These are phyloP conservation scores for Goffeauzyma gilvescens DNA, from an alignment of 768 basidiomycete genomes.

Conservation along the genomic window DNA sequence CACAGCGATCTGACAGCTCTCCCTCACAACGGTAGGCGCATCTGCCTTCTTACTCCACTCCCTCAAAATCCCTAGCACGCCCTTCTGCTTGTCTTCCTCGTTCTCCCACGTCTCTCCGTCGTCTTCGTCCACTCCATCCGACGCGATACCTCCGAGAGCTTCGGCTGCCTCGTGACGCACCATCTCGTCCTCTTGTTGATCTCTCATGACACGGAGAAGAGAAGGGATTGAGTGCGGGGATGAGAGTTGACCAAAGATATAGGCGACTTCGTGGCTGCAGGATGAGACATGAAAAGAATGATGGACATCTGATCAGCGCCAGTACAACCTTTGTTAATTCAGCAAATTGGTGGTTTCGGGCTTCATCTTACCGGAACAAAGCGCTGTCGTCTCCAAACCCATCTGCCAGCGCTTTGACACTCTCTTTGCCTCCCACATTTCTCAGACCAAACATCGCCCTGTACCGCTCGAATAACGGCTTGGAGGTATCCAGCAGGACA, in stretches of 20 bases:
- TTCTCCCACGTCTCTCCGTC: slow-evolving; percentile 3
- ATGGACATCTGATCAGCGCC: too few species aligned
- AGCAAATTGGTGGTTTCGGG: not conserved
- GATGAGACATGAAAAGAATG: not conserved
- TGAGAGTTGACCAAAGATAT: slow-evolving; percentile 88
- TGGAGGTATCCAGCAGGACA: slow-evolving; percentile 45
- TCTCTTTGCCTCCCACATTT: slow-evolving; percentile 64
- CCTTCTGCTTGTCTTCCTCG: slow-evolving; percentile 34
- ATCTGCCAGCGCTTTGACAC: slow-evolving; percentile 73
- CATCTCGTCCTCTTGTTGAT: slow-evolving; percentile 70
- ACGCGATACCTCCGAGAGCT: slow-evolving; percentile 86
- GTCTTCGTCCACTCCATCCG: slow-evolving; percentile 23
- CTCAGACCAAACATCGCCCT: slow-evolving; percentile 95
- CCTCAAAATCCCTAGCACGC: slow-evolving; percentile 66
- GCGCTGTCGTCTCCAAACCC: slow-evolving; percentile 79
- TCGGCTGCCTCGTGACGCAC: slow-evolving; percentile 97
- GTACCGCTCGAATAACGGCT: slow-evolving; percentile 78
- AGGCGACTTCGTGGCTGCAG: slow-evolving; percentile 84
- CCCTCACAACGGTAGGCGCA: slow-evolving; percentile 71
- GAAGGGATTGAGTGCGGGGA: slow-evolving; percentile 74
- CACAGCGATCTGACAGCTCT: slow-evolving; percentile 88
- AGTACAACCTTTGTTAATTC: not conserved
- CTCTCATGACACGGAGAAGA: slow-evolving; percentile 55
- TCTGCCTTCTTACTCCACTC: slow-evolving; percentile 66
- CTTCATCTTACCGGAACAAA: slow-evolving; percentile 61